Evolutionary conservation across 768 basidiomycete species (phyloP).

Genomic region (Crepidotus variabilis): DNA sequence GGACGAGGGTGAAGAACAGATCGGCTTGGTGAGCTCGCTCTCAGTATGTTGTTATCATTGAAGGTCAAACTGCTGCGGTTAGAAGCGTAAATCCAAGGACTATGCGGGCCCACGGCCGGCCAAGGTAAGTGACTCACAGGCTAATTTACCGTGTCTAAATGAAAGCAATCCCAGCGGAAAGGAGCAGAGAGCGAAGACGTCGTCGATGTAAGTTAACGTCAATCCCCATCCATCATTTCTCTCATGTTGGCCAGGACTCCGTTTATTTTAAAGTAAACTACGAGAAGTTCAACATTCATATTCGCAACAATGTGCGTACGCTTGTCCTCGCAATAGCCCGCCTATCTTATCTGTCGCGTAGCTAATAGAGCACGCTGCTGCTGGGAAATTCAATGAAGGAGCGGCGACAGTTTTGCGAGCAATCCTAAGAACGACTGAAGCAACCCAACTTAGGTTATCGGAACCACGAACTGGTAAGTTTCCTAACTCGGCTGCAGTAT

Average conservation of each 20-base stretch:
- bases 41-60: neutral
- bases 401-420: conserved; percentile 72
- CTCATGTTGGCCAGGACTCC: conserved; percentile 42
- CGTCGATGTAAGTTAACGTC: conserved; percentile 58
- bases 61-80: conserved; percentile 16
- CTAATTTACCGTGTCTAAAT: conserved; percentile 1
- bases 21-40: conserved; percentile 57
- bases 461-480: conserved; percentile 62
- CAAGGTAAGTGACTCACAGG: conserved; percentile 40
- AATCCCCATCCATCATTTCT: conserved; percentile 7
- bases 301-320: conserved; percentile 81
- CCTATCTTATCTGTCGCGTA: conserved; percentile 25
- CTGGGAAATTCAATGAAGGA: conserved; percentile 75
- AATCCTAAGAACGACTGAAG: conserved; percentile 65
- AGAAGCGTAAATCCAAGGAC: conserved; percentile 67
- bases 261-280: conserved; percentile 87
- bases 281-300: conserved; percentile 80
- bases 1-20: conserved; percentile 69
- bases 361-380: conserved; percentile 75
- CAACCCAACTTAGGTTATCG: conserved; percentile 52
- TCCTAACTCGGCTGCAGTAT: neutral
- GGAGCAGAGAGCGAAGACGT: conserved; percentile 50
- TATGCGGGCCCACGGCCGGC: conserved; percentile 40
- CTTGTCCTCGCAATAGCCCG: neutral
- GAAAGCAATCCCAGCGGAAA: conserved; percentile 31